These are phyloP conservation scores for Cryoendolithus antarcticus DNA, from an alignment of 2,329 filamentous ascomycete species.

Conservation along the genomic window DNA sequence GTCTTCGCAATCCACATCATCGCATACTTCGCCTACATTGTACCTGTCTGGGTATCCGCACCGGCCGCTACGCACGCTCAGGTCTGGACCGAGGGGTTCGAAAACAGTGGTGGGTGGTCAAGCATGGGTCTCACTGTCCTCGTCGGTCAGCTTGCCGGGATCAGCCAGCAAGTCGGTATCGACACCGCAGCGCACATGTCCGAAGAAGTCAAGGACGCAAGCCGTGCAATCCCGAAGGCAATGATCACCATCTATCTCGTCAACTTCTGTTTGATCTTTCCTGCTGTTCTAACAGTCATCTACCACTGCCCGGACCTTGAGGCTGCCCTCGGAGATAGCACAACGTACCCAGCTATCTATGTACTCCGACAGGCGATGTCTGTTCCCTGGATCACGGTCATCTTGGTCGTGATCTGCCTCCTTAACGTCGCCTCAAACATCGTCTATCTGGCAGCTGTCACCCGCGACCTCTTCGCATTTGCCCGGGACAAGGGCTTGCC, in stretches of 20 bases:
- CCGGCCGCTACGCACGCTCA: slow-evolving; percentile 8
- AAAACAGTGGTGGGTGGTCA: slow-evolving; percentile 8
- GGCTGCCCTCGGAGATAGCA: slow-evolving; percentile 14
- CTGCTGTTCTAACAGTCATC: slow-evolving; percentile 19
- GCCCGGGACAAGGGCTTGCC: slow-evolving; percentile 27
- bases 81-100: slow-evolving; percentile 7
- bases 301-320: slow-evolving; percentile 24
- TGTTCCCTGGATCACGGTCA: slow-evolving; percentile 7
- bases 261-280: slow-evolving; percentile 13
- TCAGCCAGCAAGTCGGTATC: background rate
- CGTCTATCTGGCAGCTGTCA: slow-evolving; percentile 10
- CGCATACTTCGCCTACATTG: slow-evolving; percentile 9
- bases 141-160: slow-evolving; percentile 5
- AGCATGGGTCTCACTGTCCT: slow-evolving; percentile 6
- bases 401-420: slow-evolving; percentile 6
- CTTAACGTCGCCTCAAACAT: slow-evolving; percentile 21
- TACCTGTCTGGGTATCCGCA: slow-evolving; percentile 7
- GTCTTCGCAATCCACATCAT: slow-evolving; percentile 21
- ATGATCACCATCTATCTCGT: slow-evolving; percentile 9
- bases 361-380: slow-evolving; percentile 17
- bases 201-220: slow-evolving; percentile 11
- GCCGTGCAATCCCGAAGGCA: slow-evolving; percentile 7
- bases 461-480: slow-evolving; percentile 18
- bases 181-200: slow-evolving; percentile 8
- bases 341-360: slow-evolving; percentile 26